Evolutionary conservation across 371 early-diverging fungal species (phyloP).

Genomic region (Lichtheimia hyalospora): DNA sequence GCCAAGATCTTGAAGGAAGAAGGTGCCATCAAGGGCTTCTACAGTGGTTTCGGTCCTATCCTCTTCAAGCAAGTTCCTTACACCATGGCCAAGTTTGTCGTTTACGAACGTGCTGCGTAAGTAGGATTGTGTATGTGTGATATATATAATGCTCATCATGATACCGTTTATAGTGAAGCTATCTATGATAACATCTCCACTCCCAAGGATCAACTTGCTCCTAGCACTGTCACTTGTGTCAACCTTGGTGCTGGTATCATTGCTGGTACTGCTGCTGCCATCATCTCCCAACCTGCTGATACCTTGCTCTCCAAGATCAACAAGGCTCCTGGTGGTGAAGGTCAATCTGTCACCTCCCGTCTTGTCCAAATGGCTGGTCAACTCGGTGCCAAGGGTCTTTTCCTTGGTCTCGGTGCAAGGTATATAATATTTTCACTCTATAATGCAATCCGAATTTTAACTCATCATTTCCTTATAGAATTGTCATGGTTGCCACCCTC

Average conservation of each 20-base stretch:
- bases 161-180: conserved; percentile 26
- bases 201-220: conserved; percentile 57
- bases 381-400: conserved; percentile 64
- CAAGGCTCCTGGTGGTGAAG: conserved; percentile 67
- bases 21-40: conserved; percentile 71
- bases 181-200: conserved; percentile 47
- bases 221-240: conserved; percentile 44
- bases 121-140: conserved; percentile 6
- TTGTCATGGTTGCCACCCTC: conserved; percentile 80
- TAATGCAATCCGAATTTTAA: too few species aligned
- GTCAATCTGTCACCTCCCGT: conserved; percentile 58
- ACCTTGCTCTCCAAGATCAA: conserved; percentile 67
- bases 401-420: conserved; percentile 66
- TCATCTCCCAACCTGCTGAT: conserved; percentile 63
- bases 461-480: conserved; percentile 32
- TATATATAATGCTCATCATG: neutral
- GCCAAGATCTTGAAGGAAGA: conserved; percentile 64
- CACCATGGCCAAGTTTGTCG: conserved; percentile 67
- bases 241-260: conserved; percentile 55
- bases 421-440: too few species aligned
- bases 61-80: conserved; percentile 76
- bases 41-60: conserved; percentile 78
- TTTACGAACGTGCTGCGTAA: conserved; percentile 57
- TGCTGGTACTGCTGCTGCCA: conserved; percentile 62
- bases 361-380: conserved; percentile 60